Evolutionary conservation across 768 basidiomycete genomes (phyloP).

Genomic region (Amanita inopinata): DNA sequence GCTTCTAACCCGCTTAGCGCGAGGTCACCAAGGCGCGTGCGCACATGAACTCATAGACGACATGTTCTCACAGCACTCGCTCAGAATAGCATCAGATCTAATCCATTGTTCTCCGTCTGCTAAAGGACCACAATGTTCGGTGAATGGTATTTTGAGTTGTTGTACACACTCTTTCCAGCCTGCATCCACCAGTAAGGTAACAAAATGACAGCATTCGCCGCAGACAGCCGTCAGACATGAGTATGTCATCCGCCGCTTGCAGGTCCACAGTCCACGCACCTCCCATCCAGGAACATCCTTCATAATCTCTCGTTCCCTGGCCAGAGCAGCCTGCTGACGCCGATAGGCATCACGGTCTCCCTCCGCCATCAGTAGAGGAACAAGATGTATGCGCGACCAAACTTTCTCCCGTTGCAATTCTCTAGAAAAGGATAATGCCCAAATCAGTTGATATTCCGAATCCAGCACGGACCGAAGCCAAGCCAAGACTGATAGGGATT

Average conservation of each 20-base stretch:
- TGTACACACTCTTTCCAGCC: conserved; percentile 83
- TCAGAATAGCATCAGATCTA: conserved; percentile 1
- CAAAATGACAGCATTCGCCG: conserved; percentile 7
- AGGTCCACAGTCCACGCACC: conserved; percentile 43
- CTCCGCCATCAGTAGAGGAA: conserved; percentile 88
- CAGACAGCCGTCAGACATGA: neutral
- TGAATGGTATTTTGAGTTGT: conserved; percentile 61
- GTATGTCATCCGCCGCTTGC: conserved; percentile 2
- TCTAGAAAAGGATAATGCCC: conserved; percentile 38
- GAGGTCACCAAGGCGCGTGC: neutral
- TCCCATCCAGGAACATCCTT: conserved; percentile 89
- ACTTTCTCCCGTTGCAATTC: conserved; percentile 89
- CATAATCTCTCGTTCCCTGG: conserved; percentile 86
- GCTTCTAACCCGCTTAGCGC: neutral
- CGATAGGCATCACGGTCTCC: conserved; percentile 86
- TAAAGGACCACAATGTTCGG: conserved; percentile 29
- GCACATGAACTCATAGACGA: conserved; percentile 6
- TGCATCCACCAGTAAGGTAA: conserved; percentile 20
- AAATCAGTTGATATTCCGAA: conserved; percentile 33
- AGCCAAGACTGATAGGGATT: conserved; percentile 32
- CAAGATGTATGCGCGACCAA: conserved; percentile 93
- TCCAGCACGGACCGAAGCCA: conserved; percentile 31
- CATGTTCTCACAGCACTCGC: neutral
- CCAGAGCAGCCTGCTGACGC: conserved; percentile 66
- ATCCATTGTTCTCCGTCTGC: conserved; percentile 12